These are phyloP conservation scores for Hypocrella siamensis DNA, from an alignment of 2,329 filamentous ascomycete species.

Conservation along the genomic window DNA sequence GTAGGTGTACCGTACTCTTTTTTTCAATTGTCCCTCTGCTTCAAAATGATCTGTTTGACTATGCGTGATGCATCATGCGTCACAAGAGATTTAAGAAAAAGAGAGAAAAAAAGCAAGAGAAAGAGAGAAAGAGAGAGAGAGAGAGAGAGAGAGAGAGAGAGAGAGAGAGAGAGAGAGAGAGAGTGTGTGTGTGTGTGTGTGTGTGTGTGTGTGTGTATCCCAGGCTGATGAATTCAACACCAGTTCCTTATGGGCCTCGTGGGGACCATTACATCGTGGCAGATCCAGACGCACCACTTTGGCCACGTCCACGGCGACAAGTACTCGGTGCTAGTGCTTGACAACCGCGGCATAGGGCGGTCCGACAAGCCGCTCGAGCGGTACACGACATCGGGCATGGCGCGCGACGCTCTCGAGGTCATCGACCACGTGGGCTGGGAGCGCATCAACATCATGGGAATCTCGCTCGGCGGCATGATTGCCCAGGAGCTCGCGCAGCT, in stretches of 20 bases:
- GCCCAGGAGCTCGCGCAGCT: constrained; percentile 65
- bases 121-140: no score
- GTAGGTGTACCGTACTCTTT: constrained; percentile 34
- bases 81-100: no score
- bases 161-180: no score
- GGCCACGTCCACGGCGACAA: constrained; percentile 51
- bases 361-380: constrained; percentile 62
- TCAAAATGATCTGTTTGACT: background rate
- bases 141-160: no score
- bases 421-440: constrained; percentile 55
- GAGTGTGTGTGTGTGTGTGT: no score
- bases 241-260: constrained; percentile 74
- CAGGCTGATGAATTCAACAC: no score
- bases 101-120: no score
- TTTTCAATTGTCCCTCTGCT: background rate
- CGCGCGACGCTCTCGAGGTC: constrained; percentile 58
- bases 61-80: no score
- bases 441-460: constrained; percentile 52
- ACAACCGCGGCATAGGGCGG: constrained; percentile 73
- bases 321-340: constrained; percentile 62
- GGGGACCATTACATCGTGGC: constrained; percentile 53
- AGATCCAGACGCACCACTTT: constrained; percentile 70
- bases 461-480: constrained; percentile 87
- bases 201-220: no score
- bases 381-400: constrained; percentile 79